Evolutionary conservation across 495 filamentous ascomycete species (phyloP), one percentile per base, ranked within the genome.

Genomic region (Physcia stellaris): DNA sequence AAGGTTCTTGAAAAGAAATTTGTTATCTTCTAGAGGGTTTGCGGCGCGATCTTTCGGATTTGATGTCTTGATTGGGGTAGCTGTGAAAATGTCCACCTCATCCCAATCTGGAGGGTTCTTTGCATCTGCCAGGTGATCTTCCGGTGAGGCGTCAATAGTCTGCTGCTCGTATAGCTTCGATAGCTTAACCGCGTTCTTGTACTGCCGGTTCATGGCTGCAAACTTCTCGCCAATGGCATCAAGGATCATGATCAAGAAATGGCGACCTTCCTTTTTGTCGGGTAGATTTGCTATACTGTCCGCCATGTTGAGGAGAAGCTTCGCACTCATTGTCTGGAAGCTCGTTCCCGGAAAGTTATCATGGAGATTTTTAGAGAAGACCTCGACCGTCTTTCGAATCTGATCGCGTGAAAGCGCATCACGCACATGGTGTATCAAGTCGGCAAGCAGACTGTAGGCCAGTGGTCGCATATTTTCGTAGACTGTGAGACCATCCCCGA

Each of bases 261-360:
- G 86, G 12, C 92, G 78, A 21, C 87, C 90, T 55, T 96, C 87
- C 18, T 77, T 73, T 57, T 95, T 96, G 50, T 94, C 79, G 12
- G 77, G 78, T 38, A 99, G 67, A 53, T 80, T 84, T 0, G 88
- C 85, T 47, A 99, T 99, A 56, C 81, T 87, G 50, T 96, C 92
- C 0, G 90, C 90, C 82, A 99, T 83, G 56, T 99, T 99, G 36
- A 99, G 61, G 2, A 99, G 63, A 3, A 99, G 65, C 55, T 96
- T 99, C 3, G 92, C 92, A 51, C 90, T 96, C 92, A 99, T 99
- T 0, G 92, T 99, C 56, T 99, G 92, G 55, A 96, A 99, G 56
- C 90, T 96, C 4, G 92, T 96, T 11, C 92, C 92, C 2, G 92
- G 92, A 48, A 94, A 93, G 43, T 82, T 83, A 54, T 96, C 92